These are phyloP conservation scores for Martiniozyma abietophila DNA, from an alignment of 805 yeast genomes.

Conservation along the genomic window DNA sequence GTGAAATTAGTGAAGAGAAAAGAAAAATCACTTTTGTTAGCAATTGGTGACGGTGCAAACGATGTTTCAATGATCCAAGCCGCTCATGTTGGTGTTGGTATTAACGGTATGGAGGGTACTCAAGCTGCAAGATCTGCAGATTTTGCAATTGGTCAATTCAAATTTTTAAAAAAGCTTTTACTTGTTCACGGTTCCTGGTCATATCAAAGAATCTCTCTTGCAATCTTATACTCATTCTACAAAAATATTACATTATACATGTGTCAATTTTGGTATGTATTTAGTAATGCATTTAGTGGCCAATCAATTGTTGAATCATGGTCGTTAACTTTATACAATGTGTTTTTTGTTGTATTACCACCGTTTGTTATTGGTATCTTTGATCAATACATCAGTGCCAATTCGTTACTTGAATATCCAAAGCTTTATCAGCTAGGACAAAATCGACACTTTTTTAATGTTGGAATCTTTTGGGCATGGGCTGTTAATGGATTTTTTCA, in stretches of 20 bases:
- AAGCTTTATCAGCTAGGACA: conserved; percentile 89
- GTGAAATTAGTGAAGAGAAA: conserved; percentile 88
- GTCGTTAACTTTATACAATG: conserved; percentile 95
- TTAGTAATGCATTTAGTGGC: conserved; percentile 86
- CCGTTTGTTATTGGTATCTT: conserved; percentile 95
- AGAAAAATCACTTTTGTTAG: conserved; percentile 65
- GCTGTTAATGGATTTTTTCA: conserved; percentile 91
- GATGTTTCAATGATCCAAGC: conserved; percentile 99
- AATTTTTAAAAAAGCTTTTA: conserved; percentile 68
- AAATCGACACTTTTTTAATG: conserved; percentile 79
- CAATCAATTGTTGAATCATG: conserved; percentile 95
- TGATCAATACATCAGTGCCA: conserved; percentile 90
- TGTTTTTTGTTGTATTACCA: conserved; percentile 87
- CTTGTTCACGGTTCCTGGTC: conserved; percentile 98
- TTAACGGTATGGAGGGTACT: conserved; percentile 98
- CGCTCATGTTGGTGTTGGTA: conserved; percentile 98
- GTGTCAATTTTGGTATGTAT: conserved; percentile 98
- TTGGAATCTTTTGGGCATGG: conserved; percentile 95
- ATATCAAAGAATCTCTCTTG: conserved; percentile 86
- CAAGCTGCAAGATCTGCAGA: conserved; percentile 99
- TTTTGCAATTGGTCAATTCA: conserved; percentile 93
- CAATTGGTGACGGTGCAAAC: conserved; percentile 98
- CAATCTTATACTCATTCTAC: conserved; percentile 90
- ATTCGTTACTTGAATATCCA: conserved; percentile 85
- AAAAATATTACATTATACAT: conserved; percentile 91